Percentiles rank a stretch among this genome's conserved stretches.
Evolutionary conservation across 768 basidiomycete species (phyloP).

Genomic region (Tulasnella sp.): DNA sequence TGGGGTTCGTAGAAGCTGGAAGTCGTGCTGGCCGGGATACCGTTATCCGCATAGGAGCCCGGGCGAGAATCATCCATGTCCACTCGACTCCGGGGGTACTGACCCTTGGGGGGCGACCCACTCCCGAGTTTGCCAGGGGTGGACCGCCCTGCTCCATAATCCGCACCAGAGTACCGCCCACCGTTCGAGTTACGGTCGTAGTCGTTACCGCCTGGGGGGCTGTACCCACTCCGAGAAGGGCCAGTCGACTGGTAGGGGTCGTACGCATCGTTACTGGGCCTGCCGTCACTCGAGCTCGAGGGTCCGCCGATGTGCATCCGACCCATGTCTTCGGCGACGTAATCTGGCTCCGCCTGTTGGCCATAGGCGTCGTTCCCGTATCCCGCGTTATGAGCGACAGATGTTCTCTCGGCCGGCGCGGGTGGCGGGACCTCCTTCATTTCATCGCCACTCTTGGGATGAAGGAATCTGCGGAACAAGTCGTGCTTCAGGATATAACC

Average conservation of each 20-base stretch:
- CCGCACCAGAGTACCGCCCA: background rate
- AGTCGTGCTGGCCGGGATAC: background rate
- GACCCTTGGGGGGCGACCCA: background rate
- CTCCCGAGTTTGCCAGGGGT: constrained; percentile 2
- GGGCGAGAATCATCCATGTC: background rate
- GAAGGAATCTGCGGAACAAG: constrained; percentile 75
- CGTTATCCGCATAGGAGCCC: background rate
- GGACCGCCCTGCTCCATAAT: background rate
- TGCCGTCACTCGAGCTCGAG: background rate
- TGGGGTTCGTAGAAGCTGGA: constrained; percentile 1
- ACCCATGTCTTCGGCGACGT: constrained; percentile 2
- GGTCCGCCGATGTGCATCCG: background rate
- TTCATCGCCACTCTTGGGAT: constrained; percentile 72
- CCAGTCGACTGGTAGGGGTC: background rate
- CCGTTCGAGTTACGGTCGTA: background rate
- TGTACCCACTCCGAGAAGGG: background rate
- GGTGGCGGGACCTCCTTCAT: constrained; percentile 1
- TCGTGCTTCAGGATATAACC: constrained; percentile 75
- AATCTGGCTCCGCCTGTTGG: background rate
- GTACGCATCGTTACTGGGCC: background rate
- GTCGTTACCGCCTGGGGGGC: background rate
- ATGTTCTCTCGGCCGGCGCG: background rate
- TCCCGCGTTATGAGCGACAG: background rate
- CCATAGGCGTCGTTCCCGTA: background rate
- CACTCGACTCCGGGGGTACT: background rate